Evolutionary conservation across 2,329 filamentous ascomycete species (phyloP).

Genomic region (Daldinia sp.): DNA sequence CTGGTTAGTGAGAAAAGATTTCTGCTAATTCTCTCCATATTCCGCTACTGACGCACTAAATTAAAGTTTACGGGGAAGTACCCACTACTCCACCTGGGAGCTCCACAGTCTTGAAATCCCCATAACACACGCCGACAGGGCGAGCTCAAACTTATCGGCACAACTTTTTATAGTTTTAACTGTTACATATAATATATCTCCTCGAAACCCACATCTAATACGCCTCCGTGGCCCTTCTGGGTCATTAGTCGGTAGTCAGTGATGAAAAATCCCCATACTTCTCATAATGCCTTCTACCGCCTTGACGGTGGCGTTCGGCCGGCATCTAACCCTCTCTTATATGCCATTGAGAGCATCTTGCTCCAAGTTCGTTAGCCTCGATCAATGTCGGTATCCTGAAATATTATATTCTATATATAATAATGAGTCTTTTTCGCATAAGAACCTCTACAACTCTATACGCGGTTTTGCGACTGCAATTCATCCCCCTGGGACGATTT

Average conservation of each 20-base stretch:
- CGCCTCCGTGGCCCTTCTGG: background rate
- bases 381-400: slow-evolving; percentile 42
- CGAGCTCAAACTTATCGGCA: background rate
- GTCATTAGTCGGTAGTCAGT: background rate
- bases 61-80: slow-evolving; percentile 10
- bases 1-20: no score
- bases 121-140: no score
- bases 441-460: background rate
- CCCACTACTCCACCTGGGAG: background rate
- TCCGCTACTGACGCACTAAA: background rate
- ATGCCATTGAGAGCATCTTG: slow-evolving; percentile 43
- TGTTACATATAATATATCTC: background rate
- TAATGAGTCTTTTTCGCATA: background rate
- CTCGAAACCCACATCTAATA: background rate
- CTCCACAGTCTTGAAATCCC: slow-evolving; percentile 1
- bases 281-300: slow-evolving; percentile 43
- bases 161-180: background rate
- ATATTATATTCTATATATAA: background rate
- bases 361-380: slow-evolving; percentile 46
- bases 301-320: slow-evolving; percentile 42
- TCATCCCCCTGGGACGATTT: slow-evolving; percentile 7
- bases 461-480: slow-evolving; percentile 27
- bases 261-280: slow-evolving; percentile 17
- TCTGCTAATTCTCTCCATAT: background rate
- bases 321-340: slow-evolving; percentile 44